A percentile compares a stretch with the other conserved stretches of the same genome.
Conservation (phyloP, 2,329 filamentous ascomycete species). For the Pseudogymnoascus sp. region DNA sequence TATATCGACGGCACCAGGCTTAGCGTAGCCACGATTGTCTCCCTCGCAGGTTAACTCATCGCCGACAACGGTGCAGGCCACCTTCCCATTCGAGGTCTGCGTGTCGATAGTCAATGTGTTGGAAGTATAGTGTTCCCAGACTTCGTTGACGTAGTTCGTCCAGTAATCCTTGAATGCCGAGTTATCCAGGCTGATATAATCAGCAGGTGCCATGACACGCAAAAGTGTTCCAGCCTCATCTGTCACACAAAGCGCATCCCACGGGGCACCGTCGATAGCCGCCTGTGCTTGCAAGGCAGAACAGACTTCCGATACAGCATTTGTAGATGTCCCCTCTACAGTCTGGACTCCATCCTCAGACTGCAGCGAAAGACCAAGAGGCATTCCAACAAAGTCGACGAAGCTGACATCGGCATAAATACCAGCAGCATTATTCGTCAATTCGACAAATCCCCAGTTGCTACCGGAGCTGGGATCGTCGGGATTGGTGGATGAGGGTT, state of each 20-base stretch:
- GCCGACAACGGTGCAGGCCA: slow-evolving; percentile 39
- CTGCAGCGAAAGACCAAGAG: slow-evolving; percentile 49
- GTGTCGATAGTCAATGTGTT: slow-evolving; percentile 53
- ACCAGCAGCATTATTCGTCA: slow-evolving; percentile 55
- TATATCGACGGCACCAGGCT: slow-evolving; percentile 44
- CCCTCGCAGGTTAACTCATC: background rate
- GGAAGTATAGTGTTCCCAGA: slow-evolving; percentile 35
- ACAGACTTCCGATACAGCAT: slow-evolving; percentile 50
- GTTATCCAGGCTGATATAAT: slow-evolving; percentile 28
- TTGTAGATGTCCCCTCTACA: slow-evolving; percentile 49
- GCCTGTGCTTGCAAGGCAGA: slow-evolving; percentile 47
- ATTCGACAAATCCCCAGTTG: slow-evolving; percentile 63
- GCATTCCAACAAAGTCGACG: slow-evolving; percentile 67
- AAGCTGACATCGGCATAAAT: slow-evolving; percentile 65
- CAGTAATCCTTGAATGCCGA: slow-evolving; percentile 37
- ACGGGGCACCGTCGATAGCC: slow-evolving; percentile 46
- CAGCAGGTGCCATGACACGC: slow-evolving; percentile 35
- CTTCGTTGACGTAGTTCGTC: slow-evolving; percentile 37
- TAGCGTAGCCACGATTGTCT: slow-evolving; percentile 38
- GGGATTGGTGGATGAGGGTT: slow-evolving; percentile 64
- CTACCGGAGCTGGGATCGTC: slow-evolving; percentile 55
- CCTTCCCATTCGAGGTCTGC: slow-evolving; percentile 50
- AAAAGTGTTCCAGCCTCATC: slow-evolving; percentile 24
- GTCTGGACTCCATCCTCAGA: slow-evolving; percentile 39
- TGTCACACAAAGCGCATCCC: slow-evolving; percentile 44